Conservation (phyloP, 2,329 filamentous ascomycete genomes). For the Mariannaea sp. region DNA sequence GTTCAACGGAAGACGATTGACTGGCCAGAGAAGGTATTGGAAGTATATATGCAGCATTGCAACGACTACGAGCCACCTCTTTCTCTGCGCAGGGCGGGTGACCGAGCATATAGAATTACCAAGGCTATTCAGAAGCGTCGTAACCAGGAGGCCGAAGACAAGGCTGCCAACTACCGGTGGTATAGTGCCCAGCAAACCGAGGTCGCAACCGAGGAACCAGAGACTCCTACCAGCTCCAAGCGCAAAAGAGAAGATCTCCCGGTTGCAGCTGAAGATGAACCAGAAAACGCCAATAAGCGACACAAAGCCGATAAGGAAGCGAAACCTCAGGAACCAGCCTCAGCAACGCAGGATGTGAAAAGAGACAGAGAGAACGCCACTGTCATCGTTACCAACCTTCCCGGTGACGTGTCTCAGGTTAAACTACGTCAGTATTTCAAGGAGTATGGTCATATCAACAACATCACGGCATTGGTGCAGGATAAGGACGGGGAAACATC, state of each 20-base stretch:
- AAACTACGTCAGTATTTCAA: constrained; percentile 88
- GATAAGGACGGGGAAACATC: constrained; percentile 65
- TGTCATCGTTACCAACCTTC: constrained; percentile 79
- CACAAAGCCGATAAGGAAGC: constrained; percentile 54
- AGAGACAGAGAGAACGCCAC: constrained; percentile 91
- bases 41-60: constrained; percentile 78
- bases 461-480: constrained; percentile 66
- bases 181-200: constrained; percentile 40
- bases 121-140: constrained; percentile 68
- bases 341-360: constrained; percentile 54
- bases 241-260: constrained; percentile 71
- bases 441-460: constrained; percentile 84
- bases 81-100: constrained; percentile 73
- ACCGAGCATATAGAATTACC: constrained; percentile 71
- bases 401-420: constrained; percentile 68
- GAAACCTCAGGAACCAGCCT: constrained; percentile 26
- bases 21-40: constrained; percentile 76
- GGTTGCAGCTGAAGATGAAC: constrained; percentile 45
- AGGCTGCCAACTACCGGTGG: constrained; percentile 57
- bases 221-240: constrained; percentile 59
- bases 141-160: constrained; percentile 66
- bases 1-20: constrained; percentile 67
- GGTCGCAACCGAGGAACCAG: constrained; percentile 25
- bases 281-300: constrained; percentile 68
- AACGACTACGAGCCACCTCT: constrained; percentile 86